Conservation (phyloP, 2,329 filamentous ascomycete species). For the Scortechinia acanthostroma region DNA sequence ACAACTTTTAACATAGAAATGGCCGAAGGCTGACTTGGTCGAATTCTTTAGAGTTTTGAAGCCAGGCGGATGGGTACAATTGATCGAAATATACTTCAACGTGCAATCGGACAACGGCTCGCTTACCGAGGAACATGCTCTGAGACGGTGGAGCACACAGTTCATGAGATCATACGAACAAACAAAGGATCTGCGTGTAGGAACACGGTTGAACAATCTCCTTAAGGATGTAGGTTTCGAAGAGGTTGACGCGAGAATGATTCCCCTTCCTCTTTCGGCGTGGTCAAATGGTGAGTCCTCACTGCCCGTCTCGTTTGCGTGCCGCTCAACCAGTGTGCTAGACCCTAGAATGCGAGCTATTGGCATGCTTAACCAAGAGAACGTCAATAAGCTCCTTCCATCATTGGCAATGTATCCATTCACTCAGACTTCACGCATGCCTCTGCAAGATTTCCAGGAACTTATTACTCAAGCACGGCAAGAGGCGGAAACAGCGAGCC, state of each 20-base stretch:
- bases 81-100: conserved; percentile 50
- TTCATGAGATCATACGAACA: conserved; percentile 29
- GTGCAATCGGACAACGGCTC: conserved; percentile 55
- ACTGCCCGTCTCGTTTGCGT: background rate
- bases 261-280: conserved; percentile 32
- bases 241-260: conserved; percentile 35
- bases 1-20: too few species aligned
- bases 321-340: conserved; percentile 9
- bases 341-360: conserved; percentile 27
- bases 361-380: conserved; percentile 23
- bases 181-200: conserved; percentile 32
- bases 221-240: conserved; percentile 29
- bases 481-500: background rate
- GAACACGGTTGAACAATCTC: conserved; percentile 25
- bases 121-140: conserved; percentile 33
- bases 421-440: background rate
- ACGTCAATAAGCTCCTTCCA: conserved; percentile 19
- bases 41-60: conserved; percentile 35
- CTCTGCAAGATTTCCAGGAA: background rate
- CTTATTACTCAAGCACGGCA: background rate
- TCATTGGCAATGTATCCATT: background rate
- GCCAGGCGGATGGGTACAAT: conserved; percentile 52
- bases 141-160: conserved; percentile 29
- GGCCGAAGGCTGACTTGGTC: too few species aligned
- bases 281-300: conserved; percentile 32